Evolutionary conservation across 176 grass and related monocot species (phyloP).

Genomic region (Tuctoria greenei): DNA sequence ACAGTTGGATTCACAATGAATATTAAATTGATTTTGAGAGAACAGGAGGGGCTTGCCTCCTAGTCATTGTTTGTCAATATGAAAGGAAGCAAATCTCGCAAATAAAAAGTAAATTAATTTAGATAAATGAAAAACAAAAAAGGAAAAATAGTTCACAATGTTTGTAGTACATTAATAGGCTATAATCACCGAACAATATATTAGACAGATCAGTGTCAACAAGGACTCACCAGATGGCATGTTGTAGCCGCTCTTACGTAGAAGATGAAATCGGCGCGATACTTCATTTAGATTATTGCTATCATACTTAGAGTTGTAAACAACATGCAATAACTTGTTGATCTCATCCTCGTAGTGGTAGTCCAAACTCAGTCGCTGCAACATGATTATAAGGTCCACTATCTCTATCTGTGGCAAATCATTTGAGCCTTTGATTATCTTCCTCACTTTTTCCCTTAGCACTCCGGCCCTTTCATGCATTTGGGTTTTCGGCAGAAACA

Average conservation of each 20-base stretch:
- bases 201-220: not conserved
- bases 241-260: slow-evolving; percentile 23
- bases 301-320: slow-evolving; percentile 14
- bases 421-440: not conserved
- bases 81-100: too few relatives aligned
- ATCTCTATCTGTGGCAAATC: not conserved
- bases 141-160: not conserved
- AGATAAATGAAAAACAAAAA: not conserved
- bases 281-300: slow-evolving; percentile 3
- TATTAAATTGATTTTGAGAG: not conserved
- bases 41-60: too few relatives aligned
- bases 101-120: not conserved
- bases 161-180: not conserved
- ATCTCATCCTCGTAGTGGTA: slow-evolving; percentile 35
- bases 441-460: slow-evolving; percentile 24
- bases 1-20: not conserved
- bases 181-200: not conserved
- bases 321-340: not conserved
- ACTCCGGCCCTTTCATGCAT: slow-evolving; percentile 15
- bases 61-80: too few relatives aligned
- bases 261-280: slow-evolving; percentile 33
- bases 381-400: slow-evolving; percentile 29
- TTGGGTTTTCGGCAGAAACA: not conserved
- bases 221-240: slow-evolving; percentile 30
- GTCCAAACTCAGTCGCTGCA: slow-evolving; percentile 33